These are phyloP conservation scores for Yamadazyma mexicana DNA, from an alignment of 1,139 yeast species.

Conservation along the genomic window DNA sequence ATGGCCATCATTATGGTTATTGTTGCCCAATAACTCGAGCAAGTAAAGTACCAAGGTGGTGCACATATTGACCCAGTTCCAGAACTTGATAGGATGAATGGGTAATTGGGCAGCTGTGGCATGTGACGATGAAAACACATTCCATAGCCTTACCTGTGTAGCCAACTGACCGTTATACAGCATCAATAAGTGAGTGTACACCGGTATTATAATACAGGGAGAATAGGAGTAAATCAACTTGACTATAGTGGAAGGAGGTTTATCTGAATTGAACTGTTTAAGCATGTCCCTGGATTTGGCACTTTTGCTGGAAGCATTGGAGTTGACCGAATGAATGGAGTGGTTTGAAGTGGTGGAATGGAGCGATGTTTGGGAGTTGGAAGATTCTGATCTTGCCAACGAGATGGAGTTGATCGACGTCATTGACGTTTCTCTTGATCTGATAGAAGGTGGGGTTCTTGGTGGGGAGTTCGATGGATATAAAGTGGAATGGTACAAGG, in stretches of 20 bases:
- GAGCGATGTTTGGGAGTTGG: constrained; percentile 8
- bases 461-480: constrained; percentile 39
- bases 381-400: constrained; percentile 11
- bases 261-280: constrained; percentile 14
- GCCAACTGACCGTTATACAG: constrained; percentile 82
- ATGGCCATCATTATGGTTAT: constrained; percentile 27
- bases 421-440: constrained; percentile 17
- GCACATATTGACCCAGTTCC: constrained; percentile 95
- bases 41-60: constrained; percentile 77
- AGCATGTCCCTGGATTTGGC: constrained; percentile 6
- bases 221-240: constrained; percentile 79
- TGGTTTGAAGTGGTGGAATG: constrained; percentile 8
- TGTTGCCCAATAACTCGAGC: constrained; percentile 61
- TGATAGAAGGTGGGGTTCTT: constrained; percentile 22
- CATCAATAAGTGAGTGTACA: constrained; percentile 89
- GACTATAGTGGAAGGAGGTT: constrained; percentile 48
- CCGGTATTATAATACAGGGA: constrained; percentile 91
- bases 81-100: constrained; percentile 84
- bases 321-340: constrained; percentile 5
- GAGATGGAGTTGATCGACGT: constrained; percentile 14
- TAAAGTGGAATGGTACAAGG: constrained; percentile 48
- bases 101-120: constrained; percentile 26
- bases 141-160: constrained; percentile 60
- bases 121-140: constrained; percentile 35
- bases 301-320: constrained; percentile 1